Base-by-base conservation (phyloP, 1,139 yeast genomes). In the Candida tropicalis region DNA sequence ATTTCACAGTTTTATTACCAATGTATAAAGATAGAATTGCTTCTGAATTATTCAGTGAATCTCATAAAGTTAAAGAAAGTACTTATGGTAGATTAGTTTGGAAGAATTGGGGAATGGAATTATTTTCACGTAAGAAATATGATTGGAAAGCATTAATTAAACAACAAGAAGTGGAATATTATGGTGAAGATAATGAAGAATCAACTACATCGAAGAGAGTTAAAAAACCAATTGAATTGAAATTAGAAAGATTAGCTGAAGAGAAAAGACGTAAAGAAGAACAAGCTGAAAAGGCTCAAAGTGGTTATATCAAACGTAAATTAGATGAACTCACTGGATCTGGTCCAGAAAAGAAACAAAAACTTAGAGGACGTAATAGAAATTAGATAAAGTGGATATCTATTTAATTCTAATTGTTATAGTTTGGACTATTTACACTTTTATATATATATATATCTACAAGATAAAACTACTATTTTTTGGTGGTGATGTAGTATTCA, bases 21-120 rank as follows among this genome's bases (percentile, higher is more conserved):
- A 81, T 85, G 74, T 87, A 87, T 65, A 87, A 95, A 55, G 98
- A 93, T 58, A 78, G 93, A 50, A 75, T 93, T 50, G 97, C 95
- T 0, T 75, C 77, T 15, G 86, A 84, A 47, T 69, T 93, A 47
- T 59, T 72, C 26, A 72, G 70, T n/a, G 78, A 82, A 37, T 77
- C 84, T 26, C 83, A 79, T 25, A 75, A 77, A 51, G 86, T 93
- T 32, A 90, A 93, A 66, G 88, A 84, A 50, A 86, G 96, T 59
- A 78, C 73, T 18, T 93, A 93, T 58, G 99, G 99, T 36, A 81
- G 86, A 59, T 77, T 83, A 53, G 98, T 93, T 1, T 93, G 98
- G 98, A 87, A 87, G 59, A 93, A 91, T 62, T 93, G 98, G 98
- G 67, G 78, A 25, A 78, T 90, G 84, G 97, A 89, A 58, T 66